These are phyloP conservation scores for Mallotus japonicus DNA, from an alignment of 441 rosid species.

Conservation along the genomic window DNA sequence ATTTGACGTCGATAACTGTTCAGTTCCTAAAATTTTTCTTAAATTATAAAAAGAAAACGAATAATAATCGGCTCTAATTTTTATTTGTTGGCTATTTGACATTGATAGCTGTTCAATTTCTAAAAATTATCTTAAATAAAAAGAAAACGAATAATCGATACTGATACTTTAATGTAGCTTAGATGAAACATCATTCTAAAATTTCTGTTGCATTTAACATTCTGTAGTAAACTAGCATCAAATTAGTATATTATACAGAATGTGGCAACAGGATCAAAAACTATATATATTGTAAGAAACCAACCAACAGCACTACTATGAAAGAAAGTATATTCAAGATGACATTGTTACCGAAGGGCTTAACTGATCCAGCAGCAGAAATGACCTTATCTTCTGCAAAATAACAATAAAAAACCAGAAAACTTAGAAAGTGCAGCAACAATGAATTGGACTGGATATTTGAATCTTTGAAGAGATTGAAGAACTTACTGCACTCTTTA, in stretches of 20 bases:
- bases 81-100: too few species aligned
- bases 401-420: not conserved
- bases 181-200: not conserved
- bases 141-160: too few species aligned
- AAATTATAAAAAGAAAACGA: too few species aligned
- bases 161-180: not conserved
- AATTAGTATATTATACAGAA: not conserved
- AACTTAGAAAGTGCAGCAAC: too few species aligned
- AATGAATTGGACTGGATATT: not conserved
- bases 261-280: too few species aligned
- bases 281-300: too few species aligned
- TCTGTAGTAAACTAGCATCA: not conserved
- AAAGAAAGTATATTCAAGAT: constrained; percentile 22
- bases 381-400: constrained; percentile 47
- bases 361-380: constrained; percentile 26
- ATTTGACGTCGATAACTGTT: too few species aligned
- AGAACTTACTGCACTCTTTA: constrained; percentile 55
- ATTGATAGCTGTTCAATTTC: too few species aligned
- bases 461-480: not conserved
- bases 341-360: constrained; percentile 8
- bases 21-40: too few species aligned
- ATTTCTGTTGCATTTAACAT: not conserved
- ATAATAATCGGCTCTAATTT: too few species aligned
- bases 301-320: not conserved
- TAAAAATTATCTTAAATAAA: too few species aligned